Conservation (phyloP, 2,329 filamentous ascomycete species). For the Lasiodiplodia citricola region DNA sequence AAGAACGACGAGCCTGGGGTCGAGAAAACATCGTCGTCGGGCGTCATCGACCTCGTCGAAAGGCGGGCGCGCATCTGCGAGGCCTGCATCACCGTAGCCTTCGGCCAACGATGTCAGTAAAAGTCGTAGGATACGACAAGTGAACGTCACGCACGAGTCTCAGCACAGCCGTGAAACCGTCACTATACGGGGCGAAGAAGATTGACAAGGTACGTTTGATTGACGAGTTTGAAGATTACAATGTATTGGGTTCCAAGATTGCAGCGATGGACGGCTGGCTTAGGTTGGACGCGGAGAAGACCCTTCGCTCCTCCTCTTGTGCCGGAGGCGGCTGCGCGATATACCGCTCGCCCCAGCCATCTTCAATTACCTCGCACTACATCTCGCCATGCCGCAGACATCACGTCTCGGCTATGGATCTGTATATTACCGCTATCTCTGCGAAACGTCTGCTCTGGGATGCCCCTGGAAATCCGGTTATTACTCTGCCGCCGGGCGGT, state of each 20-base stretch:
- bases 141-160: background rate
- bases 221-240: background rate
- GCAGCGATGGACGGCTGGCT: background rate
- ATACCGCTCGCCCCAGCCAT: conserved; percentile 12
- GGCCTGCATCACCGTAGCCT: background rate
- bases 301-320: background rate
- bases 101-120: background rate
- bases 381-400: background rate
- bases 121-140: background rate
- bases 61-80: conserved; percentile 2
- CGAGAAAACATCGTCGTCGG: conserved; percentile 4
- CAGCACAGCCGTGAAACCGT: background rate
- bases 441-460: conserved; percentile 9
- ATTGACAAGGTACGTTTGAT: background rate
- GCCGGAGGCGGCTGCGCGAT: background rate
- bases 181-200: background rate
- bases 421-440: conserved; percentile 14
- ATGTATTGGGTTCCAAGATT: background rate
- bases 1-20: conserved; percentile 1
- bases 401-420: background rate
- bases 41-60: background rate
- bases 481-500: conserved; percentile 6
- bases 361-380: background rate
- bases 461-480: background rate
- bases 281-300: background rate